Evolutionary conservation across 75 land plant genomes (phyloP), one percentile per base, ranked within the genome.

Genomic region (Adiantum capillusveneris): DNA sequence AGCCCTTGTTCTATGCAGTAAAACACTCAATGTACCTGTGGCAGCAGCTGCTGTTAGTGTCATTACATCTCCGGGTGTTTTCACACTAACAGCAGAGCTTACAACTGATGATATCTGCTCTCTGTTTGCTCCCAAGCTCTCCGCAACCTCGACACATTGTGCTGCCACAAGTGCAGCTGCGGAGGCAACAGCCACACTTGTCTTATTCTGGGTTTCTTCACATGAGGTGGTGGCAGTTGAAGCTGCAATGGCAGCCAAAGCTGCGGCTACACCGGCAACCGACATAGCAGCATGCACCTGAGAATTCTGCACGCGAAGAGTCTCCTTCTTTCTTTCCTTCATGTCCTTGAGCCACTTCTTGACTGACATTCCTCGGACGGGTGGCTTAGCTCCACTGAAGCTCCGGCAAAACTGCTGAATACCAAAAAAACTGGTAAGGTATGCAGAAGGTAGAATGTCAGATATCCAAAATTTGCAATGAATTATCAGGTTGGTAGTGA

Each of bases 21-120:
- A n/a, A n/a, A n/a, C 37, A 34, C 7, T 34, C 37, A 9, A 34
- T 34, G 2, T 69, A 90, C 96, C 87, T 45, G 94, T 85, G 25
- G 97, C 97, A 26, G 97, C 97, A 1, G 80, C 86, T 2, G 97
- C 97, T 17, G 97, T 92, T 13, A 92, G 49, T 7, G 97, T 92
- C 67, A 82, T 74, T 28, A 92, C 81, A 63, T 92, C 97, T 0
- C 97, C 97, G 17, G 97, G 73, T 0, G 89, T 80, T 6, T 81
- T 58, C 25, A 92, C 97, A 69, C 77, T 92, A 2, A 88, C 97
- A 14, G 97, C 97, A 18, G 88, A 84, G 64, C 79, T 76, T 5
- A 92, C 78, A 29, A 88, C 85, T 0, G 85, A 60, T 17, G 88
- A 74, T 24, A 92, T 60, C 48, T 87, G 88, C 0, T 84, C 89